phyloP scores from a whole-genome alignment of 306 rosid species.

The Medicago lupulina region DNA sequence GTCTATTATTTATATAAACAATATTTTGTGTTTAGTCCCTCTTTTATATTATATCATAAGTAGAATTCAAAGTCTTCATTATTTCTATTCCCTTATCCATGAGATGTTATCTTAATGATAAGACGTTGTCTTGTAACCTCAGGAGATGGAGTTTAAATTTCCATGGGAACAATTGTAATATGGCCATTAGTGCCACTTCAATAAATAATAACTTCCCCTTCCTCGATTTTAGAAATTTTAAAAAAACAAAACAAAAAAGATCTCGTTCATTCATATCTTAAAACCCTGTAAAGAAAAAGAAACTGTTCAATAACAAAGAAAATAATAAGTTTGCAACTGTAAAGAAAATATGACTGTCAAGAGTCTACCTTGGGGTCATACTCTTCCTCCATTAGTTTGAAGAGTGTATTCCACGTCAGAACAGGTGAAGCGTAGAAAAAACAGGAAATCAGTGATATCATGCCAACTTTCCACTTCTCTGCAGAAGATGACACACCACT shows the following conservation, averaged over 20 bases:
- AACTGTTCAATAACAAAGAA: conserved; percentile 12
- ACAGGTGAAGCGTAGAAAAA: conserved; percentile 70
- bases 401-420: conserved; percentile 73
- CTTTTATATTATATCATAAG: conserved; percentile 1
- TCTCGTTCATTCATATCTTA: not conserved
- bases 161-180: not conserved
- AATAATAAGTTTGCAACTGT: conserved; percentile 19
- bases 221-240: not conserved
- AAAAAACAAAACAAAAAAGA: not conserved
- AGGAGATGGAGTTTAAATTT: not conserved
- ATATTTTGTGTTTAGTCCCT: not conserved
- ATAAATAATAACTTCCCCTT: not conserved
- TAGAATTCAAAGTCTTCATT: not conserved
- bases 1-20: not conserved
- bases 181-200: not conserved
- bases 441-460: conserved; percentile 66
- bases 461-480: conserved; percentile 72
- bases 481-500: conserved; percentile 52
- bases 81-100: not conserved
- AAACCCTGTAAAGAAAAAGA: conserved; percentile 3
- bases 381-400: conserved; percentile 68
- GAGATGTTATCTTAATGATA: not conserved
- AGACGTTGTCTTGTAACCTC: not conserved
- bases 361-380: conserved; percentile 67
- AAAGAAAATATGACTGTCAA: conserved; percentile 25